These are phyloP conservation scores for Vitis hybrid DNA, from an alignment of 177 flowering plant genomes.

Conservation along the genomic window DNA sequence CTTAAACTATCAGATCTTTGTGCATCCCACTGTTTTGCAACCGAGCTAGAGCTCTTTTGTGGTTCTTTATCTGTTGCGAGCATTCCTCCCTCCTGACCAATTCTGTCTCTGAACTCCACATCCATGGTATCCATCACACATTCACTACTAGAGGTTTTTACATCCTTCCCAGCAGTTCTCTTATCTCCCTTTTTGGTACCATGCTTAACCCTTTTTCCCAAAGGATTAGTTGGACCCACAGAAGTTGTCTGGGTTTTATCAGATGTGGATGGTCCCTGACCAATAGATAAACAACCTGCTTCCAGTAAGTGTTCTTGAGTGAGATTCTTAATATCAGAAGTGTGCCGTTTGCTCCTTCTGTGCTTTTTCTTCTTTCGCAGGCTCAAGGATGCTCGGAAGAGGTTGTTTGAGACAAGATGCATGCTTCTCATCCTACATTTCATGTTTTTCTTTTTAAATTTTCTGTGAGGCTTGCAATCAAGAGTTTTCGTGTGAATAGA, in stretches of 20 bases:
- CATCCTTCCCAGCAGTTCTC: conserved; percentile 6
- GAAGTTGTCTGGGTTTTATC: conserved; percentile 19
- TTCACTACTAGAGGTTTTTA: conserved; percentile 7
- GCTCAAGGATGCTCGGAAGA: conserved; percentile 40
- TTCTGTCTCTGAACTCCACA: conserved; percentile 28
- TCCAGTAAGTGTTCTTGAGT: conserved; percentile 18
- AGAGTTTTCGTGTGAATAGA: conserved; percentile 7
- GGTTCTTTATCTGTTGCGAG: conserved; percentile 22
- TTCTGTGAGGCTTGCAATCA: conserved; percentile 14
- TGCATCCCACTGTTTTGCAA: conserved; percentile 5
- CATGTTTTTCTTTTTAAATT: conserved; percentile 37
- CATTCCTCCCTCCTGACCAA: conserved; percentile 17
- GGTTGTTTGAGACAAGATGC: conserved; percentile 36
- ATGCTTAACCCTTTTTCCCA: conserved; percentile 23
- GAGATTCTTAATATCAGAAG: conserved; percentile 9
- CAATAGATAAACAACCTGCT: conserved; percentile 20
- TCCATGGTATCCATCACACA: conserved; percentile 8
- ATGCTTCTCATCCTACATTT: conserved; percentile 31
- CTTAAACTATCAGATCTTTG: conserved; percentile 5
- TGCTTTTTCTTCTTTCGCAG: conserved; percentile 54
- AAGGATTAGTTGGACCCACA: conserved; percentile 10
- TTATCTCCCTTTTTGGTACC: conserved; percentile 11
- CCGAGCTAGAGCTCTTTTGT: not conserved
- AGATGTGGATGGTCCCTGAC: conserved; percentile 57
- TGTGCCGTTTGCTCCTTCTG: conserved; percentile 30